A percentile compares a stretch with the other conserved stretches of the same genome.
phyloP scores from a whole-genome alignment of 352 stramenopile genomes.

The Pythium aphanidermatum region DNA sequence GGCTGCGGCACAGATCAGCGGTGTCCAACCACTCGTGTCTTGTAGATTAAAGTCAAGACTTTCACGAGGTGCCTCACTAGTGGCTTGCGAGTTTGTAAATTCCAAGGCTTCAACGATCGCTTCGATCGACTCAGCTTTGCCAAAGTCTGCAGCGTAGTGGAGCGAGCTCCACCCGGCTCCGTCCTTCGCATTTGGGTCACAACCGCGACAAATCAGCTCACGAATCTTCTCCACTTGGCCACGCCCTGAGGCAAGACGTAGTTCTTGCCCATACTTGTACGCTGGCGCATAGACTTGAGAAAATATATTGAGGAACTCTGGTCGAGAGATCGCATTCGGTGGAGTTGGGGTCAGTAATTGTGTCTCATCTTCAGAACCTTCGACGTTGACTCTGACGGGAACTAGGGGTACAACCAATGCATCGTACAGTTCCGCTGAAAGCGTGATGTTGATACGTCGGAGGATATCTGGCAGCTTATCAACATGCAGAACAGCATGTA shows the following conservation, averaged over 20 bases:
- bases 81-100: constrained; percentile 3
- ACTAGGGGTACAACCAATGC: constrained; percentile 31
- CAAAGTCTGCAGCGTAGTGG: constrained; percentile 66
- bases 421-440: constrained; percentile 26
- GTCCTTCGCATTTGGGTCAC: constrained; percentile 54
- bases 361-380: not conserved
- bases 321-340: constrained; percentile 13
- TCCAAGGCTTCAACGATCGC: constrained; percentile 20
- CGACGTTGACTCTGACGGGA: not conserved
- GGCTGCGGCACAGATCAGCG: constrained; percentile 46
- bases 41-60: constrained; percentile 37
- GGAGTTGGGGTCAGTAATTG: not conserved
- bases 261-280: constrained; percentile 65
- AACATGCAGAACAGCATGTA: constrained; percentile 11
- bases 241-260: constrained; percentile 54
- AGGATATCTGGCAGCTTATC: constrained; percentile 32
- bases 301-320: constrained; percentile 53
- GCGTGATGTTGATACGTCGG: constrained; percentile 15
- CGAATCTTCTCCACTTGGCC: constrained; percentile 32
- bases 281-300: constrained; percentile 53
- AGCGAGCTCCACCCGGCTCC: constrained; percentile 54
- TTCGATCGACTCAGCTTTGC: constrained; percentile 37
- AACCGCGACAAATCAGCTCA: constrained; percentile 49
- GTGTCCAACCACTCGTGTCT: constrained; percentile 47
- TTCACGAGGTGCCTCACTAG: too few species aligned